Percentiles rank a stretch among this genome's conserved stretches.
Conservation (phyloP, 1,139 yeast genomes). For the Debaryomyces coudertii region DNA sequence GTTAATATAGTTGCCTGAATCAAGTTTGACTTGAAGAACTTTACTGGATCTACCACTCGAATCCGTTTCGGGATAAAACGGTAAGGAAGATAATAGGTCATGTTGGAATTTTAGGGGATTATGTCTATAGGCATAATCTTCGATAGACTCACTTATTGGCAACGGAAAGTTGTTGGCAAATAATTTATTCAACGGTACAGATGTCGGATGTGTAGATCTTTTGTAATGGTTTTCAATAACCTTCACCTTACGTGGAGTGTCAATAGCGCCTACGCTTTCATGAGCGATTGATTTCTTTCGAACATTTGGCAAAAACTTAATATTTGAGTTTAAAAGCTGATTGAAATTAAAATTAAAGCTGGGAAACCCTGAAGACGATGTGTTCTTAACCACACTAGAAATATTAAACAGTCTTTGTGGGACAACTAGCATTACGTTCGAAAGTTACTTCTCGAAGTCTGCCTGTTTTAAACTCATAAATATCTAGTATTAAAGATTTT, state of each 20-base stretch:
- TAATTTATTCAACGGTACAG: constrained; percentile 57
- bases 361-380: constrained; percentile 6
- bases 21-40: constrained; percentile 40
- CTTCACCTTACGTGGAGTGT: neutral
- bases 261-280: neutral
- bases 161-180: constrained; percentile 62
- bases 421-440: constrained; percentile 5
- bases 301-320: neutral
- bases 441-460: neutral
- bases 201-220: constrained; percentile 63
- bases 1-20: constrained; percentile 52
- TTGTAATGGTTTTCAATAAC: constrained; percentile 25
- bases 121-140: constrained; percentile 49
- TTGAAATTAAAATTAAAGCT: constrained; percentile 5
- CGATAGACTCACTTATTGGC: constrained; percentile 50
- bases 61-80: constrained; percentile 43
- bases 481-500: neutral
- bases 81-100: constrained; percentile 48
- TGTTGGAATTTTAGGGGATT: constrained; percentile 53
- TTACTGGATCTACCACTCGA: constrained; percentile 33
- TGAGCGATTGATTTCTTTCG: neutral
- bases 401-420: constrained; percentile 2
- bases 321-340: neutral
- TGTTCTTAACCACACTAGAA: constrained; percentile 1
- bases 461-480: neutral